Evolutionary conservation across 768 basidiomycete genomes (phyloP).

Genomic region (Auricularia auricula-judae): DNA sequence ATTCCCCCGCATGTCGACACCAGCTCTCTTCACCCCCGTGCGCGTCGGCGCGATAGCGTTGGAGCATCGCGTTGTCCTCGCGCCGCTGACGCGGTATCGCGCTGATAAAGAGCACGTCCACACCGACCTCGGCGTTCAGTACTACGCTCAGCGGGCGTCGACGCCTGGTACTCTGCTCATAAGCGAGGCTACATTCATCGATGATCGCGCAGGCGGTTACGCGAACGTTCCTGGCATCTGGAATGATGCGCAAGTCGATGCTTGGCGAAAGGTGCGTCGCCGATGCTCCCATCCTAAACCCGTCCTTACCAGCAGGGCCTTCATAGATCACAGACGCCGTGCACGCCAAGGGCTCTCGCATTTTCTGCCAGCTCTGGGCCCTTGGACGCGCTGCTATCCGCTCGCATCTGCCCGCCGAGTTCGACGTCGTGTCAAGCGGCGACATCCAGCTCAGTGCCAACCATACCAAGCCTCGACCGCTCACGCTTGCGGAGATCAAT

Average conservation of each 20-base stretch:
- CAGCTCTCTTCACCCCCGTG: slow-evolving; percentile 13
- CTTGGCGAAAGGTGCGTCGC: slow-evolving; percentile 39
- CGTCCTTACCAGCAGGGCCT: not conserved
- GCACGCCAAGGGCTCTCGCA: slow-evolving; percentile 39
- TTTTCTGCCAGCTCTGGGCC: slow-evolving; percentile 51
- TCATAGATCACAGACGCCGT: slow-evolving; percentile 45
- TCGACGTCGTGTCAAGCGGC: slow-evolving; percentile 4
- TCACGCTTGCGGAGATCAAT: slow-evolving; percentile 37
- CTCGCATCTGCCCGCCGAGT: not conserved
- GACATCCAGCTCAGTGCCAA: not conserved
- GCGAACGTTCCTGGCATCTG: slow-evolving; percentile 51
- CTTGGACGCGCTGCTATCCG: slow-evolving; percentile 31
- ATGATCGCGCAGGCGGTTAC: slow-evolving; percentile 17
- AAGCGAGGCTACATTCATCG: slow-evolving; percentile 25
- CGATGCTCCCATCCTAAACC: not conserved
- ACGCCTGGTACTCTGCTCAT: slow-evolving; percentile 19
- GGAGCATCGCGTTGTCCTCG: slow-evolving; percentile 13
- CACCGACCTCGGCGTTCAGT: slow-evolving; percentile 7
- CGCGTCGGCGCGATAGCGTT: slow-evolving; percentile 10
- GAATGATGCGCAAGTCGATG: slow-evolving; percentile 43
- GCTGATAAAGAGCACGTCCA: slow-evolving; percentile 12
- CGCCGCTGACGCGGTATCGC: slow-evolving; percentile 14
- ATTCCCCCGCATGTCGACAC: not conserved
- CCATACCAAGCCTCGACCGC: slow-evolving; percentile 19
- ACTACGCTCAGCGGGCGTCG: slow-evolving; percentile 11